Percentiles rank a stretch among this genome's conserved stretches.
Evolutionary conservation across 106 monocot genomes (phyloP).

Genomic region (Allium fistulosum): DNA sequence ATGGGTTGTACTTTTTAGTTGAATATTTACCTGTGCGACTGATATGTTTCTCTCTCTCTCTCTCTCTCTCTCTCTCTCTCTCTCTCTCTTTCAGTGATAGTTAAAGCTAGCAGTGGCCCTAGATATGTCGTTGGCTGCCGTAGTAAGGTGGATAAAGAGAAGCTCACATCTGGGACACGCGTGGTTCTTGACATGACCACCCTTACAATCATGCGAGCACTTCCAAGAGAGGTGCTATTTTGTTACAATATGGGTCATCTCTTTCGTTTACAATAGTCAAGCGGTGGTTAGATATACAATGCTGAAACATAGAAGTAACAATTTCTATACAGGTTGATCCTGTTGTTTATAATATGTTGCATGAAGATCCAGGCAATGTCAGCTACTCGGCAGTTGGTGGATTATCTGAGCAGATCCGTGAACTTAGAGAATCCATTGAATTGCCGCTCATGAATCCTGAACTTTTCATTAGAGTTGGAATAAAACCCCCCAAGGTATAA

Average conservation of each 20-base stretch:
- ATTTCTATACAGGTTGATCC: conserved; percentile 54
- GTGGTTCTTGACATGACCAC: conserved; percentile 99
- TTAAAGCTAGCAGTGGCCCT: conserved; percentile 98
- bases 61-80: conserved; percentile 7
- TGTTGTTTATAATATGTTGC: conserved; percentile 85
- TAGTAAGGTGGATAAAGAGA: conserved; percentile 94
- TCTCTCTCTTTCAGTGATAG: conserved; percentile 56
- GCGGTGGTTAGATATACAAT: not conserved
- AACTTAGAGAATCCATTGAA: conserved; percentile 72
- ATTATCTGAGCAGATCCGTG: conserved; percentile 79
- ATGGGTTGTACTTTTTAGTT: too few relatives aligned
- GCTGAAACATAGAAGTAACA: too few relatives aligned
- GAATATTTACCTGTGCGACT: too few relatives aligned
- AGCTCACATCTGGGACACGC: conserved; percentile 89
- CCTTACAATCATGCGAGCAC: conserved; percentile 92
- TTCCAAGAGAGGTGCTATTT: conserved; percentile 77
- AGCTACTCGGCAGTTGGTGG: conserved; percentile 85
- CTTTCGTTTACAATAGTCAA: not conserved
- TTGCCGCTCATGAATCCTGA: conserved; percentile 82
- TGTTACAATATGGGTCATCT: not conserved
- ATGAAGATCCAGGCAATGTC: conserved; percentile 80
- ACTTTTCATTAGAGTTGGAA: conserved; percentile 69
- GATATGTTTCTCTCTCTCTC: not conserved
- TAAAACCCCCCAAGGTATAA: conserved; percentile 73
- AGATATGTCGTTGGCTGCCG: conserved; percentile 99